Base-by-base conservation (phyloP, 768 basidiomycete species). In the Macrocybe gigantea region DNA sequence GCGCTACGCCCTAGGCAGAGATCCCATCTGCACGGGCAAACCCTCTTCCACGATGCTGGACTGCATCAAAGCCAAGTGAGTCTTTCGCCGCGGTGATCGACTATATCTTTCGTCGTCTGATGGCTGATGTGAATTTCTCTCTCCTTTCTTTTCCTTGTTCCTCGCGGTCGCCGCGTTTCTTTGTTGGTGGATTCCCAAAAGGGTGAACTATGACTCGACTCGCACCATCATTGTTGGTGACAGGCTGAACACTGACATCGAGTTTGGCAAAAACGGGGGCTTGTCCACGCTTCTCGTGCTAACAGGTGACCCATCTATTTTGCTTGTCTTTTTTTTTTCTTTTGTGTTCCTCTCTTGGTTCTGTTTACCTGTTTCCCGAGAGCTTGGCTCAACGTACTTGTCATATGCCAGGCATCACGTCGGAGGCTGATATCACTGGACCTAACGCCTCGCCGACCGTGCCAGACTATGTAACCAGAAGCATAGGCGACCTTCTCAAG, bases 141-240 rank as follows among this genome's bases (percentile, higher is more conserved):
- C 14, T 44, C 22, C 4, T 22, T 22, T 22, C 22, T 22, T 2
- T 22, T 1, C 22, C 22, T 22, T 22, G 22, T 22, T 22, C 22
- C 22, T 22, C 4, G 22, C 22, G 22, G 22, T 22, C 4, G 22
- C 22, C 4, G 22, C 22, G 22, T 22, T 4, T 1, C 22, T 13
- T 5, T 37, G 32, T 30, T 55, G 32, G 56, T 54, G 59, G 39
- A 51, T 50, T 39, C 38, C 34, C 22, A 48, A 38, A 57, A 96
- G 93, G 65, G 82, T 94, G 56, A 63, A 88, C 41, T 93, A 91
- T 62, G 88, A 98, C 65, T 90, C 90, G 38, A 69, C 75, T 51
- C 73, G 83, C 45, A 93, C 94, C 11, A 82, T 98, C 62, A 97
- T 99, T 92, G 75, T 98, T 39, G 95, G 95, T 37, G 95, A 99